phyloP scores from a whole-genome alignment of 495 filamentous ascomycete species.

The Penicillium goetzii region DNA sequence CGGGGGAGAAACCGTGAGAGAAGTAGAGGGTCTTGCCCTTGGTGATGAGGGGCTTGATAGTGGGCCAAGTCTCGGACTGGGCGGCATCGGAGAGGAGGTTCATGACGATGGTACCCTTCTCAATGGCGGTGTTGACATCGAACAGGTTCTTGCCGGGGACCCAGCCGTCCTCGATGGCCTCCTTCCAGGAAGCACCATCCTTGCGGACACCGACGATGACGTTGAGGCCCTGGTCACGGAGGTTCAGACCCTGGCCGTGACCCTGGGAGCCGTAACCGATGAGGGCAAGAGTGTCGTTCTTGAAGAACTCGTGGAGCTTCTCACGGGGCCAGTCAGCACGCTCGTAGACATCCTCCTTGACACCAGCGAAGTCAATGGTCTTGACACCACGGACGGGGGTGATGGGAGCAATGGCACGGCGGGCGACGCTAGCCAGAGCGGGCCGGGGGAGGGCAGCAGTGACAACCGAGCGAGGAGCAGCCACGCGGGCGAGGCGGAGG shows the following conservation, averaged over 20 bases:
- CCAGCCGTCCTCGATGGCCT: conserved; percentile 96
- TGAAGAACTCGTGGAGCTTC: conserved; percentile 99
- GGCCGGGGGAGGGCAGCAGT: conserved; percentile 50
- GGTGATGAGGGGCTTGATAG: conserved; percentile 95
- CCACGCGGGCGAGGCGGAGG: conserved; percentile 74
- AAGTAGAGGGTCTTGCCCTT: conserved; percentile 99
- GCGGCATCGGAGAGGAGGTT: conserved; percentile 97
- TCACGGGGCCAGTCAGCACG: conserved; percentile 97
- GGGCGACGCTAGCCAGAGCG: conserved; percentile 43
- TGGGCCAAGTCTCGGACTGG: conserved; percentile 97
- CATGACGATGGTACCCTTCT: conserved; percentile 94
- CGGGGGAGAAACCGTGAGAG: conserved; percentile 99
- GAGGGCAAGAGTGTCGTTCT: conserved; percentile 97
- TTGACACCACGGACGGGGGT: conserved; percentile 55
- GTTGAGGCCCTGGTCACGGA: conserved; percentile 98
- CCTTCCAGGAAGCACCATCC: conserved; percentile 97
- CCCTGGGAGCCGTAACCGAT: conserved; percentile 99
- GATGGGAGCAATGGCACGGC: conserved; percentile 57
- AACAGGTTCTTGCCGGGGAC: conserved; percentile 97
- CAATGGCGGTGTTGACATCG: conserved; percentile 93
- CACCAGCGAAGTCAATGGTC: conserved; percentile 84
- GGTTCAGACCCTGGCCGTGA: conserved; percentile 98
- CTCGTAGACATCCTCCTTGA: conserved; percentile 93
- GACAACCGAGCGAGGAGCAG: conserved; percentile 59
- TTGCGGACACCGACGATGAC: conserved; percentile 98